phyloP scores from a whole-genome alignment of 495 filamentous ascomycete species.

The Neurospora sublineolata region DNA sequence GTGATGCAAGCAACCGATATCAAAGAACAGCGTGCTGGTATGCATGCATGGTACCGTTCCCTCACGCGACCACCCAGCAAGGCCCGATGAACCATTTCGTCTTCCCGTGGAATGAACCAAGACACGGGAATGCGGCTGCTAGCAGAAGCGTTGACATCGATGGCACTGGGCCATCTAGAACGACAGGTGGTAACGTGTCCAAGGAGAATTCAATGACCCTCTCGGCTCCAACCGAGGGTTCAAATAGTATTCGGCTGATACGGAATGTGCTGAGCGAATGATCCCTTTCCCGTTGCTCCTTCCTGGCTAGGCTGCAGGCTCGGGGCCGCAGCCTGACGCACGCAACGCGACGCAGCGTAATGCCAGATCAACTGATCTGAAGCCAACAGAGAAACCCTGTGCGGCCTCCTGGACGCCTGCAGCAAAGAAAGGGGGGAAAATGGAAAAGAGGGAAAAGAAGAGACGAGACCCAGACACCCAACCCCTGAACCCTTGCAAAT shows the following conservation, averaged over 20 bases:
- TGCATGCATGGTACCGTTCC: neutral
- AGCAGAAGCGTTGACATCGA: neutral
- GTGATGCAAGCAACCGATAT: neutral
- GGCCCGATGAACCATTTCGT: neutral
- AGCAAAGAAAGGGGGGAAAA: neutral
- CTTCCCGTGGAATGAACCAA: neutral
- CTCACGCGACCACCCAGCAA: neutral
- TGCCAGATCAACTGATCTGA: neutral
- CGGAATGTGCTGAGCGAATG: neutral
- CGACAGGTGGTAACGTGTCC: neutral
- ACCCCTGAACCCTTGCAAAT: neutral
- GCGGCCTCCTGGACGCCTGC: neutral
- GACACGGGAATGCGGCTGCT: neutral
- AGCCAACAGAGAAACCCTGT: neutral
- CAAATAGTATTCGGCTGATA: neutral
- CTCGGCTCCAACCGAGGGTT: neutral
- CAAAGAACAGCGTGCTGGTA: neutral
- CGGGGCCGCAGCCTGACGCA: neutral
- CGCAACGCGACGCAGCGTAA: neutral
- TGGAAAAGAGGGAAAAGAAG: neutral
- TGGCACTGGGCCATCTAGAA: neutral
- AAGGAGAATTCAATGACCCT: neutral
- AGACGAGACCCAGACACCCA: neutral
- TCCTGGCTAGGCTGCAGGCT: neutral
- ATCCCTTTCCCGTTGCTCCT: neutral